Conservation (phyloP, 169 alveolate species). For the Eimeria sp. region DNA sequence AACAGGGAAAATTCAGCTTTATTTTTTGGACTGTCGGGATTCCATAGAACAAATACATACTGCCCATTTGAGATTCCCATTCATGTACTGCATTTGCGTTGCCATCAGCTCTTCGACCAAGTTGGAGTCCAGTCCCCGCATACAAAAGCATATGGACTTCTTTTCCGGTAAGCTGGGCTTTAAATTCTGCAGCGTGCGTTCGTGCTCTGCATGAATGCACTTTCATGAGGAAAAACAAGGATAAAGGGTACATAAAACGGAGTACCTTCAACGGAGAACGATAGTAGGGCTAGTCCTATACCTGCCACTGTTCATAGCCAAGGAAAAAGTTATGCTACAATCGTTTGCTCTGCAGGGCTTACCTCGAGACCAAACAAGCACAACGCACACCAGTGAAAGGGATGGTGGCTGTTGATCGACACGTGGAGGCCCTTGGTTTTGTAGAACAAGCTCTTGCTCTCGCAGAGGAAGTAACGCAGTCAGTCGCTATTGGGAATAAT, state of each 20-base stretch:
- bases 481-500: not conserved
- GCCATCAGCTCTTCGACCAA: slow-evolving; percentile 49
- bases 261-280: not conserved
- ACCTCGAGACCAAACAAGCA: slow-evolving; percentile 1
- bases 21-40: not conserved
- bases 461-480: slow-evolving; percentile 33
- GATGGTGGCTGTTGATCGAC: slow-evolving; percentile 28
- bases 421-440: slow-evolving; percentile 35
- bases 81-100: not conserved
- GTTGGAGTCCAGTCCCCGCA: slow-evolving; percentile 19
- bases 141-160: slow-evolving; percentile 53
- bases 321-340: not conserved
- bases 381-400: slow-evolving; percentile 16
- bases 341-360: slow-evolving; percentile 35
- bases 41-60: not conserved
- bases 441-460: slow-evolving; percentile 53
- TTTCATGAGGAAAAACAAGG: not conserved
- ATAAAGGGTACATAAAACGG: not conserved
- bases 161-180: slow-evolving; percentile 42
- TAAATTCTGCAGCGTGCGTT: not conserved
- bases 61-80: not conserved
- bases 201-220: not conserved
- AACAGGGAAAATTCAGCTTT: not conserved
- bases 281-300: not conserved
- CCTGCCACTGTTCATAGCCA: not conserved